phyloP scores from a whole-genome alignment of 176 grass and related monocot species.

The Echinochloa phyllopogon region DNA sequence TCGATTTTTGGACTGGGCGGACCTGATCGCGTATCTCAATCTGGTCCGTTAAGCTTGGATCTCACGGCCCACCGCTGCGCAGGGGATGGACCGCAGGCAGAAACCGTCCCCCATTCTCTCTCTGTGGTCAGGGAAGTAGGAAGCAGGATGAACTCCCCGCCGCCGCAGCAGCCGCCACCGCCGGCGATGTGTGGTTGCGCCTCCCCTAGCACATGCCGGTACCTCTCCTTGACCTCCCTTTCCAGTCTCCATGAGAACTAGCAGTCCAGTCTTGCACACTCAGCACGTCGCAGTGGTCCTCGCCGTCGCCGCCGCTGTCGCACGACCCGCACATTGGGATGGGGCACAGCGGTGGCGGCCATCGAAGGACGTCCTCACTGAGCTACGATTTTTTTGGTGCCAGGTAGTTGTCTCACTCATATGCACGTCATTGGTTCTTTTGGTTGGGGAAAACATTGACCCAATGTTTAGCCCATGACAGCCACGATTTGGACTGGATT shows the following conservation, averaged over 20 bases:
- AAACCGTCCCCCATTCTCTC: not conserved
- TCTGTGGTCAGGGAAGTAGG: not conserved
- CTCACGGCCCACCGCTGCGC: not conserved
- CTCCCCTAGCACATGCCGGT: slow-evolving; percentile 37
- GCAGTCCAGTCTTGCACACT: not conserved
- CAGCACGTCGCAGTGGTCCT: slow-evolving; percentile 40
- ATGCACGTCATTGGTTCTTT: slow-evolving; percentile 21
- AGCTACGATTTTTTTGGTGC: not conserved
- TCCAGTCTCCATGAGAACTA: not conserved
- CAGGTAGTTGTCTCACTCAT: slow-evolving; percentile 26
- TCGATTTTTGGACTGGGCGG: not conserved
- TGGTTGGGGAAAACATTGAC: slow-evolving; percentile 19
- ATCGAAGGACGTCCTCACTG: not conserved
- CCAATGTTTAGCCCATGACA: not conserved
- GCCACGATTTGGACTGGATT: not conserved
- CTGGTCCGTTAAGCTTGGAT: slow-evolving; percentile 21
- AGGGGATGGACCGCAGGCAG: too few species aligned
- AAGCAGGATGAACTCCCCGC: slow-evolving; percentile 50
- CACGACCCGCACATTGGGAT: not conserved
- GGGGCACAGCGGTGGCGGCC: not conserved
- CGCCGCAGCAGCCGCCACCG: not conserved
- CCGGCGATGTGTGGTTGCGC: slow-evolving; percentile 29
- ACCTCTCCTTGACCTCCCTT: slow-evolving; percentile 26
- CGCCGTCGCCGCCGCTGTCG: not conserved
- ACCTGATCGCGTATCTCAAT: not conserved